A percentile compares a stretch with the other conserved stretches of the same genome.
Conservation (phyloP, 2,329 filamentous ascomycete species). For the Ophiocordyceps polyrhachis-furcata region DNA sequence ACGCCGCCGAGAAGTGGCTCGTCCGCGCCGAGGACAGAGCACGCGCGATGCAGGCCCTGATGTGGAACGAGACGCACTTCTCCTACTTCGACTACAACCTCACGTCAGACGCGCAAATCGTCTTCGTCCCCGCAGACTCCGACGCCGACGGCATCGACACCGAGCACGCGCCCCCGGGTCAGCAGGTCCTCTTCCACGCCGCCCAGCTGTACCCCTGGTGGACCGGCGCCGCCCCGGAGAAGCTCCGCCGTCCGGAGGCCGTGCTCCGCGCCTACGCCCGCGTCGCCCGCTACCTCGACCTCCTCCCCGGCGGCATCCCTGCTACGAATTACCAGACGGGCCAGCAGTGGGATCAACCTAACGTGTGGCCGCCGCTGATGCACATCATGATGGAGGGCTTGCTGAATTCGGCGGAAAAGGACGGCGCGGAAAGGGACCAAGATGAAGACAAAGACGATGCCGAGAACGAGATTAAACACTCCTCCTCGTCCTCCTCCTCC, state of each 20-base stretch:
- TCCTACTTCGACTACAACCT: conserved; percentile 54
- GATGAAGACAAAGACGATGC: neutral
- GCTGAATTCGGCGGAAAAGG: no score
- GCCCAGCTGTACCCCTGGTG: conserved; percentile 52
- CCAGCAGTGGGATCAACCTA: conserved; percentile 54
- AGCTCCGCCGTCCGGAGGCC: conserved; percentile 39
- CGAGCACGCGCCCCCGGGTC: conserved; percentile 28
- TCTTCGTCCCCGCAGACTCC: conserved; percentile 31
- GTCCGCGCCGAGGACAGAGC: conserved; percentile 31
- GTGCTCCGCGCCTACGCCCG: conserved; percentile 34
- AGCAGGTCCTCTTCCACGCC: conserved; percentile 37
- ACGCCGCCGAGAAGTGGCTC: conserved; percentile 29
- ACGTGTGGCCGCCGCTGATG: conserved; percentile 50
- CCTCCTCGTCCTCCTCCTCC: no score
- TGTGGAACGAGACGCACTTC: conserved; percentile 45
- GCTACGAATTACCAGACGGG: conserved; percentile 41
- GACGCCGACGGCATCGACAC: conserved; percentile 15
- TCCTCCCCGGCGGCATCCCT: conserved; percentile 35
- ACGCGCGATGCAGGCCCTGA: conserved; percentile 40
- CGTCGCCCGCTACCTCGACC: conserved; percentile 31
- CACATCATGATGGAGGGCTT: conserved; percentile 45
- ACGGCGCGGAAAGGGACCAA: no score
- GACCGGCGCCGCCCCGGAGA: conserved; percentile 41
- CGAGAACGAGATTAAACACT: neutral
- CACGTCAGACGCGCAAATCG: conserved; percentile 35